Evolutionary conservation across 2,329 filamentous ascomycete genomes (phyloP), one percentile per base, ranked within the genome.

Genomic region (Aspergillus tubingensis): DNA sequence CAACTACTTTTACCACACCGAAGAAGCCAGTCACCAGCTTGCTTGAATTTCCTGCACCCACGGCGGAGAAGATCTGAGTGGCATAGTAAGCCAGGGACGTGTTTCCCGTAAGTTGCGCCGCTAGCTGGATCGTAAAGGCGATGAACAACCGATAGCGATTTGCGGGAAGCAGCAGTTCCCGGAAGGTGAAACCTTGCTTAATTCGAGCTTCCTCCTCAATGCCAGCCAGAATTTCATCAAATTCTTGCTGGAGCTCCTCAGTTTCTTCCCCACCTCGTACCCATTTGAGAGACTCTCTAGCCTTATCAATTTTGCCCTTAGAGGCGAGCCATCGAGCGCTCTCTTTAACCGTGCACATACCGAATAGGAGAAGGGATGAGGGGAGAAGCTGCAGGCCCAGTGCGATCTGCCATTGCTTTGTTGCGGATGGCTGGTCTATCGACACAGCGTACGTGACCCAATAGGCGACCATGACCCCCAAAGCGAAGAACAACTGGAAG

Each of bases 21-120:
- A 85, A 84, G 70, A 84, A 82, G 8, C 81, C 82, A 1, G 80
- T 83, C 54, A 84, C 76, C 7, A 84, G 73, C 41, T 82, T 78
- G 30, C 75, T 72, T n/a, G 79, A 73, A 44, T 77, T 70, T 4
- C 81, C 80, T 5, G 81, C 80, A 3, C 82, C 81, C 8, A 84
- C 80, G 3, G 80, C 76, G 13, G 74, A 72, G 70, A 84, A 84
- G 43, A 84, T 80, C 65, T 84, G 82, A 0, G 80, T 81, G 1
- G 81, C 81, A 64, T 82, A 84, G 63, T 83, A 83, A 2, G 82
- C 82, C 21, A 84, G 68, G 0, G 80, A 81, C 0, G 81, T 84
- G 59, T 82, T 83, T 39, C 82, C 81, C 1, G 81, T 83, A 11
- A 83, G 70, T 69, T 84, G 81, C 5, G 74, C 73, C 71, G 77